A percentile compares a stretch with the other conserved stretches of the same genome.
phyloP scores from a whole-genome alignment of 768 basidiomycete genomes.

The Lentinula sp. region DNA sequence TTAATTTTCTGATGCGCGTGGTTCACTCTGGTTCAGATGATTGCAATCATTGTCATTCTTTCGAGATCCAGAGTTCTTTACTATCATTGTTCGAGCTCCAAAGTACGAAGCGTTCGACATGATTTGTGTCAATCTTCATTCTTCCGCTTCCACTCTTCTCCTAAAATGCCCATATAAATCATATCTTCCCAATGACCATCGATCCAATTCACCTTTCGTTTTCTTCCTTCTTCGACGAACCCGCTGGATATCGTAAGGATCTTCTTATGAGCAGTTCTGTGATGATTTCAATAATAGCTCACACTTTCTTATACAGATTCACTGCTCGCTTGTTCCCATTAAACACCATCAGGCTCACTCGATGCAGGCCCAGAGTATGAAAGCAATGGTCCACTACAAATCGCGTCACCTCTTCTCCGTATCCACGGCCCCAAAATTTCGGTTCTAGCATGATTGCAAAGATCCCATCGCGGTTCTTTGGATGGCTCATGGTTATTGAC shows the following conservation, averaged over 20 bases:
- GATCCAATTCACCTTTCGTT: conserved; percentile 28
- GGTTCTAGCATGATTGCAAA: conserved; percentile 24
- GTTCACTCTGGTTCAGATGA: too few relatives aligned
- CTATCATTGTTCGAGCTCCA: too few relatives aligned
- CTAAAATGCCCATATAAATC: conserved; percentile 31
- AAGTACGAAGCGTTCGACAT: too few relatives aligned
- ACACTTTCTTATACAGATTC: conserved; percentile 36
- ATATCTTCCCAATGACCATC: conserved; percentile 31
- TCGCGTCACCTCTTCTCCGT: conserved; percentile 32
- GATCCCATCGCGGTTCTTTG: conserved; percentile 23
- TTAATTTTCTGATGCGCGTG: too few relatives aligned
- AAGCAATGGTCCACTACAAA: conserved; percentile 38
- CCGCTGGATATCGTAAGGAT: conserved; percentile 17
- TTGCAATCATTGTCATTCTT: too few relatives aligned
- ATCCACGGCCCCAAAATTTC: conserved; percentile 32
- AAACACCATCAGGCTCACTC: conserved; percentile 33
- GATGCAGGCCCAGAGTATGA: conserved; percentile 29
- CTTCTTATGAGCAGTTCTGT: too few relatives aligned
- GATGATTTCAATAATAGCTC: neutral
- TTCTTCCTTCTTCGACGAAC: conserved; percentile 34
- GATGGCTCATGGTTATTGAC: conserved; percentile 17
- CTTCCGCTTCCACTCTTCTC: conserved; percentile 27
- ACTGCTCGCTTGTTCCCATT: conserved; percentile 32
- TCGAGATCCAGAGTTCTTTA: too few relatives aligned
- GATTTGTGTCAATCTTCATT: too few relatives aligned